These are phyloP conservation scores for Durotheca rogersii DNA, from an alignment of 495 filamentous ascomycete genomes.

Conservation along the genomic window DNA sequence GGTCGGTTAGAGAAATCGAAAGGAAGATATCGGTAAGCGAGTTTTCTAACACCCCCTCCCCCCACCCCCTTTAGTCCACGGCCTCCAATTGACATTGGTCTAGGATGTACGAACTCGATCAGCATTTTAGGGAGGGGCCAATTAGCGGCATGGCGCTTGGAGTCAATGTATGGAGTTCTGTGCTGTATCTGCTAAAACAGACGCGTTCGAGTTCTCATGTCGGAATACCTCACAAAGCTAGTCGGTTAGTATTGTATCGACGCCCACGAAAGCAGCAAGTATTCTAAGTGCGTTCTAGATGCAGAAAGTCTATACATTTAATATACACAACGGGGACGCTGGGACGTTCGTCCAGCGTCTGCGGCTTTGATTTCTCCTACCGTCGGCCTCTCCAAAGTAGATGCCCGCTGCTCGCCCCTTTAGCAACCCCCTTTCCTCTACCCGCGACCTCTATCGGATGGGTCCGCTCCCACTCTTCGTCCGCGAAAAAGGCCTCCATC, in stretches of 20 bases:
- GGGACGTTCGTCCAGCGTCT: no score
- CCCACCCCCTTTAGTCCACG: not conserved
- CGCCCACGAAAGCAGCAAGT: not conserved
- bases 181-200: conserved; percentile 11
- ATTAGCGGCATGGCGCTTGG: conserved; percentile 13
- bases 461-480: conserved; percentile 70
- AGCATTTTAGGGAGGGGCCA: conserved; percentile 60
- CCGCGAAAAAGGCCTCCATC: conserved; percentile 59
- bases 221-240: not conserved
- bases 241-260: conserved; percentile 19
- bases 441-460: conserved; percentile 56
- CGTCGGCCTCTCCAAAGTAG: conserved; percentile 14
- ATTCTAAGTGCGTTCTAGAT: conserved; percentile 4
- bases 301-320: conserved; percentile 16
- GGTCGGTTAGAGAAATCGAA: conserved; percentile 88
- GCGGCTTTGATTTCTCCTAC: conserved; percentile 1
- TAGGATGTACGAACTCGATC: conserved; percentile 87
- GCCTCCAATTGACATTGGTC: conserved; percentile 26
- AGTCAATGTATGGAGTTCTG: conserved; percentile 3
- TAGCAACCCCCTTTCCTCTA: conserved; percentile 40
- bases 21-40: conserved; percentile 84
- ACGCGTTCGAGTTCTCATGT: conserved; percentile 1
- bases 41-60: not conserved
- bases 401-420: conserved; percentile 15
- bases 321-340: conserved; percentile 13